Percentiles rank a stretch among this genome's conserved stretches.
These are phyloP conservation scores for Metschnikowia anglica DNA, from an alignment of 805 yeast species.

Conservation along the genomic window DNA sequence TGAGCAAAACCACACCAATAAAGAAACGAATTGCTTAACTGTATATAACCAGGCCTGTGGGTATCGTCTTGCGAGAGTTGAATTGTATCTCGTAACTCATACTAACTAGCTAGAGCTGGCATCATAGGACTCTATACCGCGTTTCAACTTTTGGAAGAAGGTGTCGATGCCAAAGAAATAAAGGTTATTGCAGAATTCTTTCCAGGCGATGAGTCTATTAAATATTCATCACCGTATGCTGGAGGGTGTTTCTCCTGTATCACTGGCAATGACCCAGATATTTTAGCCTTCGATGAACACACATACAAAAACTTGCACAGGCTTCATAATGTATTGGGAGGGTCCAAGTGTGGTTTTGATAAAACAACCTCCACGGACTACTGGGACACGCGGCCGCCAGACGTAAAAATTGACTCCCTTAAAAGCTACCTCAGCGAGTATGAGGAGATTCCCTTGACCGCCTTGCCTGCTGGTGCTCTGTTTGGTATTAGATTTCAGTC, in stretches of 20 bases:
- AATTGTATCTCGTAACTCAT: neutral
- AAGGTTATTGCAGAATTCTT: conserved; percentile 61
- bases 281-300: conserved; percentile 50
- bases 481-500: conserved; percentile 59
- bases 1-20: neutral
- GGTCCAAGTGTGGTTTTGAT: conserved; percentile 53
- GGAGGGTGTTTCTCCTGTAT: conserved; percentile 45
- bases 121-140: conserved; percentile 79
- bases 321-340: conserved; percentile 50
- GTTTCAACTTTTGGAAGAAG: conserved; percentile 53
- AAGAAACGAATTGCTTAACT: too few species aligned
- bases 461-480: conserved; percentile 51
- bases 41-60: too few species aligned
- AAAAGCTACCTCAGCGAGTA: conserved; percentile 50
- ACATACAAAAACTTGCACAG: conserved; percentile 51
- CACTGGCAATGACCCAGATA: conserved; percentile 51
- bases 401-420: conserved; percentile 47
- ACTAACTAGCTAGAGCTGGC: conserved; percentile 19
- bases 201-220: conserved; percentile 76
- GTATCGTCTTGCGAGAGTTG: neutral
- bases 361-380: conserved; percentile 55
- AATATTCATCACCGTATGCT: conserved; percentile 82
- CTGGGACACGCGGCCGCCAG: conserved; percentile 53
- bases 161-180: conserved; percentile 43
- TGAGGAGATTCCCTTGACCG: conserved; percentile 30